Evolutionary conservation across 441 rosid genomes (phyloP).

Genomic region (Theobroma grandiflorum): DNA sequence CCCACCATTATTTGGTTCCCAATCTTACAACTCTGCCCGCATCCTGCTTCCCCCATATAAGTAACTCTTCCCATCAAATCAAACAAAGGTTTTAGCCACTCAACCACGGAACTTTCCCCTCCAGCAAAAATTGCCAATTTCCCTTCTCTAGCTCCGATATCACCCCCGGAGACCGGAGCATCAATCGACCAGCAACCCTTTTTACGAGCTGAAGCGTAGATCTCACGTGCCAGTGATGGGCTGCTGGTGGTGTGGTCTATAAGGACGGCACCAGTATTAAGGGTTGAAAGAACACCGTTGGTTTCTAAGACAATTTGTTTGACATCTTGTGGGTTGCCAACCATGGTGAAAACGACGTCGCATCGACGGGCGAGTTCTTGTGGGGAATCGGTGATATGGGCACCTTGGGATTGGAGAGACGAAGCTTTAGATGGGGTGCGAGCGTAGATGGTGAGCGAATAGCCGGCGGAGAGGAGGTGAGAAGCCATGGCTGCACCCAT

Average conservation of each 20-base stretch:
- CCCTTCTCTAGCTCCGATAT: constrained; percentile 76
- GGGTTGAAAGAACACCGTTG: constrained; percentile 59
- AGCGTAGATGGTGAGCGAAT: constrained; percentile 65
- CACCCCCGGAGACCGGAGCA: constrained; percentile 83
- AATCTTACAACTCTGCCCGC: constrained; percentile 82
- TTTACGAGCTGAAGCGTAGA: constrained; percentile 52
- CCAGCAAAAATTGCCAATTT: constrained; percentile 70
- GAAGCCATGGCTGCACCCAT: constrained; percentile 91
- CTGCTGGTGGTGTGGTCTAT: constrained; percentile 77
- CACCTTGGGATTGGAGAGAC: constrained; percentile 68
- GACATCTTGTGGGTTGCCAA: constrained; percentile 83
- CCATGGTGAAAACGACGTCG: constrained; percentile 78
- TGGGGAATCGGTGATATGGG: constrained; percentile 53
- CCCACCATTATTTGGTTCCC: constrained; percentile 79
- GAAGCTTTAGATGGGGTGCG: constrained; percentile 63
- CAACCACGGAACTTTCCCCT: constrained; percentile 61
- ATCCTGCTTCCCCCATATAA: constrained; percentile 79
- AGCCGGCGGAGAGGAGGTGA: constrained; percentile 78
- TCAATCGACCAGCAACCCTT: constrained; percentile 70
- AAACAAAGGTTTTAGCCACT: constrained; percentile 68
- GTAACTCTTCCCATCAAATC: constrained; percentile 61
- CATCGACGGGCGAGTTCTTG: constrained; percentile 50
- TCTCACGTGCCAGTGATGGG: constrained; percentile 69
- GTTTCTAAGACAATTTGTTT: constrained; percentile 61
- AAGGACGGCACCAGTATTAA: constrained; percentile 62